A percentile compares a stretch with the other conserved stretches of the same genome.
Conservation (phyloP, 192 early-diverging fungal genomes). For the Coemansia sp. region DNA sequence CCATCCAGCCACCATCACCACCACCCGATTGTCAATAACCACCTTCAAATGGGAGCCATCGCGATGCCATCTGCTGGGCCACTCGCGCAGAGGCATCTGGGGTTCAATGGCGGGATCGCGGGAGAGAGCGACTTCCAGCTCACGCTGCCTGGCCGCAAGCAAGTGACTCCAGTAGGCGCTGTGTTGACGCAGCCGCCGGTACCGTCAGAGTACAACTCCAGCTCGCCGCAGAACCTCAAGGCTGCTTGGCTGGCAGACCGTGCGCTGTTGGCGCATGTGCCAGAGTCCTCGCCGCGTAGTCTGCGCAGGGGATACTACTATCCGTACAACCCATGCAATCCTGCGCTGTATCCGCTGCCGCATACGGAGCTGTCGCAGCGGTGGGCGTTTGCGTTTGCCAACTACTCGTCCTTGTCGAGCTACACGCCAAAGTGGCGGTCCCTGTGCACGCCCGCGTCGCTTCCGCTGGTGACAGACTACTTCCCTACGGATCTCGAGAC, state of each 20-base stretch:
- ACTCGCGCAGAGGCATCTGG: neutral
- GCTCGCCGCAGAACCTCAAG: conserved; percentile 27
- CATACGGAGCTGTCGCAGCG: conserved; percentile 71
- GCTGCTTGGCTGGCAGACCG: conserved; percentile 21
- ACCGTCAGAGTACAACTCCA: conserved; percentile 20
- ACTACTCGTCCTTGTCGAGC: conserved; percentile 58
- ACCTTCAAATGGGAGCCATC: neutral
- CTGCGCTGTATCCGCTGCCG: conserved; percentile 57
- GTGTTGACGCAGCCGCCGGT: conserved; percentile 16
- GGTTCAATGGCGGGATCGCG: conserved; percentile 1
- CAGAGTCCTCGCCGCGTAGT: conserved; percentile 1
- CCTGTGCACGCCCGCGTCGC: conserved; percentile 87
- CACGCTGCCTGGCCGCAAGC: conserved; percentile 20
- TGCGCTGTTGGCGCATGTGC: conserved; percentile 11
- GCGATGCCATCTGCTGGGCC: neutral
- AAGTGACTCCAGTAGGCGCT: neutral
- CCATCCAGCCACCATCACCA: neutral
- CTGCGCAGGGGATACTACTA: conserved; percentile 15
- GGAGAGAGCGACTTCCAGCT: conserved; percentile 32
- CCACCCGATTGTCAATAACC: neutral
- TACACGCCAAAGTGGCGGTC: conserved; percentile 85
- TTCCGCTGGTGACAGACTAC: conserved; percentile 91
- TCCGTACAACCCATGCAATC: conserved; percentile 76
- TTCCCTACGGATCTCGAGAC: conserved; percentile 66
- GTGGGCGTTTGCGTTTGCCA: conserved; percentile 91